phyloP scores from a whole-genome alignment of 306 rosid species.

The Gillenia trifoliata region DNA sequence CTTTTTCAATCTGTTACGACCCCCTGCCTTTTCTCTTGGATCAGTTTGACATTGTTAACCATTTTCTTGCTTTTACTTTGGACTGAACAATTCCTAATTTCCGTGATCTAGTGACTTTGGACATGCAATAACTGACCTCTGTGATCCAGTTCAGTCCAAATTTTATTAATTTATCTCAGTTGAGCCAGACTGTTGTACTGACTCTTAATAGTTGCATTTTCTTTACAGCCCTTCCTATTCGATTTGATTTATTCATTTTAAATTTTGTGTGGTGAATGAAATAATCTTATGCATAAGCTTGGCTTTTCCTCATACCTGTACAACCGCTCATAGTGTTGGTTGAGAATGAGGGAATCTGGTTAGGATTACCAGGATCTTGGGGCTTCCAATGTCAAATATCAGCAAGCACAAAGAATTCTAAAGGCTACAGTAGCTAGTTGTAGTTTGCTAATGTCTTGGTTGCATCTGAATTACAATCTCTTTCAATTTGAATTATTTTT shows the following conservation, averaged over 20 bases:
- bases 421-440: not conserved
- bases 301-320: not conserved
- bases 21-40: not conserved
- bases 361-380: slow-evolving; percentile 2
- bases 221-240: not conserved
- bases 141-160: not conserved
- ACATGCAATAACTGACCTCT: not conserved
- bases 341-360: not conserved
- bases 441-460: not conserved
- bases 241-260: not conserved
- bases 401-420: not conserved
- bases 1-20: not conserved
- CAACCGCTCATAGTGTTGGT: not conserved
- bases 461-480: not conserved
- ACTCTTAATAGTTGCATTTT: not conserved
- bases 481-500: not conserved
- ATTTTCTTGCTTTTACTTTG: not conserved
- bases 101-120: not conserved
- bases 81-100: not conserved
- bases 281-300: not conserved
- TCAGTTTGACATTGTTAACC: not conserved
- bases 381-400: not conserved
- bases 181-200: too few species aligned
- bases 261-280: not conserved
- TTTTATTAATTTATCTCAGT: not conserved